phyloP scores from a whole-genome alignment of 176 grass and related monocot species.

The Saccharum officinarum region DNA sequence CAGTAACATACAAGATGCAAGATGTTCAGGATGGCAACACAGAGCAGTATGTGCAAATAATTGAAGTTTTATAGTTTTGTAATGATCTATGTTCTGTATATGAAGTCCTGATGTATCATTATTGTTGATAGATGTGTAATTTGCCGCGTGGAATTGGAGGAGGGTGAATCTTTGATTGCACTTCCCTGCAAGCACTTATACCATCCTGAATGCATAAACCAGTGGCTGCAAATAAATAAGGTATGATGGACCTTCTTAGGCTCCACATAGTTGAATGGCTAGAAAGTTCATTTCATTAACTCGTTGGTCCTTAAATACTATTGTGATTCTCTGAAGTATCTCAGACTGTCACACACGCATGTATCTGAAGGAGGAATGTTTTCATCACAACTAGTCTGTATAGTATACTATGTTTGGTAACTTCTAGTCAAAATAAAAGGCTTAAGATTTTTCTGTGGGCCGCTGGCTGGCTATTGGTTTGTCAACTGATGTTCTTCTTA shows the following conservation, averaged over 20 bases:
- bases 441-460: not conserved
- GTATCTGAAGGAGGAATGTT: constrained; percentile 11
- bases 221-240: constrained; percentile 99
- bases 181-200: constrained; percentile 95
- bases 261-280: not conserved
- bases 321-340: not conserved
- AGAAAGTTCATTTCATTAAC: not conserved
- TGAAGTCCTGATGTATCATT: constrained; percentile 19
- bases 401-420: not conserved
- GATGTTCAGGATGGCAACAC: constrained; percentile 76
- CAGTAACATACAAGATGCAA: constrained; percentile 81
- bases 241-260: constrained; percentile 37
- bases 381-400: not conserved
- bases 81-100: constrained; percentile 1
- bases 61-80: constrained; percentile 29
- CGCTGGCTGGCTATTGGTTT: not conserved
- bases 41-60: constrained; percentile 77
- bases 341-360: not conserved
- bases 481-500: not conserved
- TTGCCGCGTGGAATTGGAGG: constrained; percentile 96
- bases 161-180: constrained; percentile 81
- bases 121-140: constrained; percentile 80
- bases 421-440: not conserved
- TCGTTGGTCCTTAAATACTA: not conserved
- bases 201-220: constrained; percentile 91